These are phyloP conservation scores for Trichomonas gallinae DNA, from an alignment of 208 protist species.

Conservation along the genomic window DNA sequence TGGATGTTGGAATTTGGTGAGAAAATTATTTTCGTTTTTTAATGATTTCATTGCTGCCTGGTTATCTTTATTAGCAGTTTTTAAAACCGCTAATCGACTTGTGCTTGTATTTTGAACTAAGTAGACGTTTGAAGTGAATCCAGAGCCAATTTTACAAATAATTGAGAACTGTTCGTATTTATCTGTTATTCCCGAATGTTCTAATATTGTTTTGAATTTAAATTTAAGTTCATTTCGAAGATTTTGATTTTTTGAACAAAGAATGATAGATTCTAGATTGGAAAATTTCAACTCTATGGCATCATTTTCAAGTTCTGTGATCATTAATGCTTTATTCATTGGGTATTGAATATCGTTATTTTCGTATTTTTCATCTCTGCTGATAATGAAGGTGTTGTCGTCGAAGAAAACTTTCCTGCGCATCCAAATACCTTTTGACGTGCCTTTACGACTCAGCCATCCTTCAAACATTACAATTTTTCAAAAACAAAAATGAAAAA, in stretches of 20 bases:
- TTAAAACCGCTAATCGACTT: background rate
- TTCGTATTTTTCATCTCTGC: background rate
- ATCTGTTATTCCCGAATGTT: background rate
- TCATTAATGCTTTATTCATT: background rate
- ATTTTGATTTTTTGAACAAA: background rate
- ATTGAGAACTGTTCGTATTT: background rate
- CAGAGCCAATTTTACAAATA: background rate
- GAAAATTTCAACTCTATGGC: background rate
- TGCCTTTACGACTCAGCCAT: background rate
- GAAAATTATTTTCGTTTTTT: background rate
- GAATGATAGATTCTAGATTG: background rate
- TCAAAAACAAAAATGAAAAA: too few species aligned
- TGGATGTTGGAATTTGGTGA: background rate
- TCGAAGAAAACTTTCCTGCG: background rate
- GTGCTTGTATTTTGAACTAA: background rate
- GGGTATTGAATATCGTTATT: background rate
- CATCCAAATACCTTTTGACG: background rate
- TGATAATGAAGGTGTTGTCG: background rate
- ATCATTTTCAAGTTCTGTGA: background rate
- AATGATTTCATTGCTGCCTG: background rate
- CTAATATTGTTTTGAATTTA: background rate
- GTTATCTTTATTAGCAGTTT: background rate
- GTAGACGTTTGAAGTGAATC: background rate
- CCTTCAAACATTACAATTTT: background rate
- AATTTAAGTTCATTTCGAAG: background rate